Evolutionary conservation across 129 eudicot species (phyloP).

Genomic region (Helianthus annuus): DNA sequence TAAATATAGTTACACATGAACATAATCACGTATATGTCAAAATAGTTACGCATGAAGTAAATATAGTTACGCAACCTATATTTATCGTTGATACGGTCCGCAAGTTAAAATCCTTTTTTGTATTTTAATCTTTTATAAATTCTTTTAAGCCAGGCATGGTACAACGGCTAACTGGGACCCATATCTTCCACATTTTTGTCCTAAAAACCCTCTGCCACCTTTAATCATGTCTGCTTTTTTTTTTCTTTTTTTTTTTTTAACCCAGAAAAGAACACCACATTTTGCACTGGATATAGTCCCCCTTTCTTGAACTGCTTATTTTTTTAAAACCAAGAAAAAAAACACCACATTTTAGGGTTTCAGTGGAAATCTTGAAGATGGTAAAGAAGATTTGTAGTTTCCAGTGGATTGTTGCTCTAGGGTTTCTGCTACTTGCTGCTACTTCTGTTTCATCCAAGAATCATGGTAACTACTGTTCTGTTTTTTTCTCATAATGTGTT

Average conservation of each 20-base stretch:
- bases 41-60: too few relatives aligned
- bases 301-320: constrained; percentile 20
- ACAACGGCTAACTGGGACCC: constrained; percentile 56
- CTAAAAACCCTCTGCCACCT: constrained; percentile 31
- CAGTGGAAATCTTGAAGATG: constrained; percentile 31
- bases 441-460: constrained; percentile 55
- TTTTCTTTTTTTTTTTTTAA: constrained; percentile 15
- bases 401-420: constrained; percentile 35
- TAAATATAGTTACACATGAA: too few relatives aligned
- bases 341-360: neutral
- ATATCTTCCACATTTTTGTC: constrained; percentile 17
- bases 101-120: too few relatives aligned
- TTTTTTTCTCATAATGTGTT: neutral
- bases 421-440: constrained; percentile 46
- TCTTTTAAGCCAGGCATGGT: neutral
- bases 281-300: constrained; percentile 31
- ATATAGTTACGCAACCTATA: too few relatives aligned
- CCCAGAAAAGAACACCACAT: constrained; percentile 11
- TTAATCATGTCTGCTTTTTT: constrained; percentile 36
- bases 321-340: neutral
- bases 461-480: constrained; percentile 51
- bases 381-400: constrained; percentile 29
- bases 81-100: too few relatives aligned
- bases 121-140: too few relatives aligned
- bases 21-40: too few relatives aligned